phyloP scores from a whole-genome alignment of 1,284 basidiomycete genomes.

The Cystobasidiaceae sp. region DNA sequence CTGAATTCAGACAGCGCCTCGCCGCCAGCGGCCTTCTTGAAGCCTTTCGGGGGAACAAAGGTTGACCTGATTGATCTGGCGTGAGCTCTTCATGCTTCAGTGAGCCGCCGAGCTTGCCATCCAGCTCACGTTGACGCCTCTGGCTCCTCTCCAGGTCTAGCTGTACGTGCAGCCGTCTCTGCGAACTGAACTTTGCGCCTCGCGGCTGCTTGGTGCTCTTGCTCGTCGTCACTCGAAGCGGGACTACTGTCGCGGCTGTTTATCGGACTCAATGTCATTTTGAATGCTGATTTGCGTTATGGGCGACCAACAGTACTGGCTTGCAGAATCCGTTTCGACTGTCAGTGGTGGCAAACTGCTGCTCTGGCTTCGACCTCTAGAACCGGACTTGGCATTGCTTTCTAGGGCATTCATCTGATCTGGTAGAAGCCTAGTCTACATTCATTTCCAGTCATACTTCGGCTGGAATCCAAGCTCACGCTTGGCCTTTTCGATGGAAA shows the following conservation, averaged over 20 bases:
- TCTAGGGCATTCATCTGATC: too few species aligned
- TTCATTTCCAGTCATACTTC: constrained; percentile 40
- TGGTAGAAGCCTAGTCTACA: too few species aligned
- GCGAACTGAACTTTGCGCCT: constrained; percentile 21
- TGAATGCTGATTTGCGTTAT: not conserved
- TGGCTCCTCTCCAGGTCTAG: too few species aligned
- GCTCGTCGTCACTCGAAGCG: constrained; percentile 5
- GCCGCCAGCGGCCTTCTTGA: constrained; percentile 20
- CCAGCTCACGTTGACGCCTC: constrained; percentile 7
- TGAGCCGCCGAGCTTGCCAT: not conserved
- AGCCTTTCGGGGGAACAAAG: constrained; percentile 19
- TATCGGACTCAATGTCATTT: not conserved
- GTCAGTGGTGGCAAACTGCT: too few species aligned
- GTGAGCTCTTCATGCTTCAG: too few species aligned
- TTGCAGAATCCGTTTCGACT: not conserved
- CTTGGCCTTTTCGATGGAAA: constrained; percentile 48
- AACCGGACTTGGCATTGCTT: too few species aligned
- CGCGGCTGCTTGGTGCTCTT: constrained; percentile 14
- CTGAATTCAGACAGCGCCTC: constrained; percentile 19
- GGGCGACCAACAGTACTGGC: not conserved
- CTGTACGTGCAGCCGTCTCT: constrained; percentile 2
- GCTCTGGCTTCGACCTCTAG: too few species aligned
- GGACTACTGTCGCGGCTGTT: constrained; percentile 2
- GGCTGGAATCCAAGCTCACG: constrained; percentile 47
- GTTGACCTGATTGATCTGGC: not conserved